These are phyloP conservation scores for Fusarium albosuccineum DNA, from an alignment of 2,329 filamentous ascomycete species.

Conservation along the genomic window DNA sequence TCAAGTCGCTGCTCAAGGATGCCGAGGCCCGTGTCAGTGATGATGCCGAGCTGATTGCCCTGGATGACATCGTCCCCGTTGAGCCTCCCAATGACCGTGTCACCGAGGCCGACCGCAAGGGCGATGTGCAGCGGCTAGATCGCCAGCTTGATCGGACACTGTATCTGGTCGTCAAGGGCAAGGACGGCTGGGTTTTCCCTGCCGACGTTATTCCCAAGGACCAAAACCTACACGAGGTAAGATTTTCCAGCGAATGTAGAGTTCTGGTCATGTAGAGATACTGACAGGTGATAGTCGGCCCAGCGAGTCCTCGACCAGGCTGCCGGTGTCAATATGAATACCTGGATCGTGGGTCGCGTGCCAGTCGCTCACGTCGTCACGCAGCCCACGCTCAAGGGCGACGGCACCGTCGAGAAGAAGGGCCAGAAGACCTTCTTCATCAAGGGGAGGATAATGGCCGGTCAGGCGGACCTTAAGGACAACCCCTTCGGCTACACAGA, in stretches of 20 bases:
- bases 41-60: constrained; percentile 69
- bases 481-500: constrained; percentile 82
- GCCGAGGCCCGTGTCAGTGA: constrained; percentile 74
- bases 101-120: constrained; percentile 82
- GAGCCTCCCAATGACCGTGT: constrained; percentile 77
- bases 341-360: constrained; percentile 93
- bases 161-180: constrained; percentile 85
- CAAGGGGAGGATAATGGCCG: constrained; percentile 96
- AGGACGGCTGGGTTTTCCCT: constrained; percentile 87
- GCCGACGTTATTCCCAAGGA: constrained; percentile 74
- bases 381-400: constrained; percentile 61
- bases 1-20: constrained; percentile 79
- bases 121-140: constrained; percentile 83
- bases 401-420: constrained; percentile 58
- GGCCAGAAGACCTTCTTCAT: constrained; percentile 95
- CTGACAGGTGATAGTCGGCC: constrained; percentile 72
- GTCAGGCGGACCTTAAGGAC: constrained; percentile 83
- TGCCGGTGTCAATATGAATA: constrained; percentile 97
- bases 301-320: constrained; percentile 81
- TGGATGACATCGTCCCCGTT: constrained; percentile 73
- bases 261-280: not conserved
- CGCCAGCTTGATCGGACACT: constrained; percentile 83
- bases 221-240: constrained; percentile 87
- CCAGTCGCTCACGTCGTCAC: constrained; percentile 84
- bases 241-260: constrained; percentile 30